Percentiles rank a stretch among this genome's conserved stretches.
phyloP scores from a whole-genome alignment of 345 rosid genomes.

The Hibiscus tridactylites region DNA sequence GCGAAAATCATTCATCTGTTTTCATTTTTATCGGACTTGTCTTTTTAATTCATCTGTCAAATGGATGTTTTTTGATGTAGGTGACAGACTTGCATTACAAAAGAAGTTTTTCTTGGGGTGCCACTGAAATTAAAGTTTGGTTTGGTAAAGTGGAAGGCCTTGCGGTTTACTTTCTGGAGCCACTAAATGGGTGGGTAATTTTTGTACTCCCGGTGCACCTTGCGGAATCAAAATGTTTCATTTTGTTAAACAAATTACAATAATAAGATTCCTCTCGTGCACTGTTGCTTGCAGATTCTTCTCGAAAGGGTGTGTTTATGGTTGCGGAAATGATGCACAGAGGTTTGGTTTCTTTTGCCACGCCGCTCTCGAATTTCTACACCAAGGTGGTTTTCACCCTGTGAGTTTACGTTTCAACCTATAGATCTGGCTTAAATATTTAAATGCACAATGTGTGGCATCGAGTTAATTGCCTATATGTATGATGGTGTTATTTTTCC shows the following conservation, averaged over 20 bases:
- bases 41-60: background rate
- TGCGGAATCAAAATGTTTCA: background rate
- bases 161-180: constrained; percentile 83
- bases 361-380: constrained; percentile 88
- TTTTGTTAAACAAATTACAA: background rate
- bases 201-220: constrained; percentile 6
- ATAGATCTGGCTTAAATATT: background rate
- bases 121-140: constrained; percentile 88
- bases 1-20: background rate
- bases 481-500: background rate
- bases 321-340: constrained; percentile 67
- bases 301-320: constrained; percentile 63
- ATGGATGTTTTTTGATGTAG: constrained; percentile 26
- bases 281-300: constrained; percentile 46
- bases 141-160: constrained; percentile 86
- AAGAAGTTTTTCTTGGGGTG: constrained; percentile 76
- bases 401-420: constrained; percentile 31
- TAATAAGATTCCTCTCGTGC: constrained; percentile 2
- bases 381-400: constrained; percentile 79
- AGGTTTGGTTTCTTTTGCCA: constrained; percentile 92
- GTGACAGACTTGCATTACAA: constrained; percentile 60
- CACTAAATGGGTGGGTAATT: constrained; percentile 86
- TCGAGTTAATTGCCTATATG: background rate
- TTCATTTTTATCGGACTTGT: background rate
- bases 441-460: background rate